Base-by-base conservation (phyloP, 2,329 filamentous ascomycete genomes). In the Phoma herbarum region DNA sequence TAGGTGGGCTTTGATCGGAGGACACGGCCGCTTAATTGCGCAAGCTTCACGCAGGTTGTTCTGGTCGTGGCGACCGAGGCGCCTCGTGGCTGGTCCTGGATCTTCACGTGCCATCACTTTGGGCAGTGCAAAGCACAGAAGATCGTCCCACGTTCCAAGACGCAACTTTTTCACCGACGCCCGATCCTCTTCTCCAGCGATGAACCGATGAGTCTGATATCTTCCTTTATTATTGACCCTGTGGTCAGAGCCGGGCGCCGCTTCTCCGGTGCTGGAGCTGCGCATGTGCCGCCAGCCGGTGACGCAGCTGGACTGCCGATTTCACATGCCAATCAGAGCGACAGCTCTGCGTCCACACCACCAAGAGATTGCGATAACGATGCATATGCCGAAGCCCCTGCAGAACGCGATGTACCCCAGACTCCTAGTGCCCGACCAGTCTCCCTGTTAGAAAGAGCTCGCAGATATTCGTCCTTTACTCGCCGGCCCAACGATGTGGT, bases 181-280 rank as follows among this genome's bases (percentile, higher is more conserved):
- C n/a, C 33, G 29, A 18, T 14, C 39, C 39, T 50, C 14, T 42
- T 18, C 47, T 43, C 52, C 33, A 42, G 58, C 35, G 35, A 74
- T 73, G 67, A 52, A 63, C 65, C 65, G 54, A 78, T 79, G 77
- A 79, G 71, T 66, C 63, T 78, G 54, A 70, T 79, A 41, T 75
- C 75, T 46, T 77, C 76, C 14, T 77, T 78, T 54, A 69, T 79
- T 63, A 71, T 78, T 62, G 75, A 77, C 46, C 77, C 77, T 41
- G 74, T 78, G 33, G 73, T 78, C 60, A 74, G 76, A 41, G 75
- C 77, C 59, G 76, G 74, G 18, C 74, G 76, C 28, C 72, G 77
- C 31, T 74, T 79, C 57, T 79, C 76, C 33, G 69, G 68, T 52
- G 45, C 50, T 45, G 56, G 49, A 39, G 63, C 68, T 31, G 56